These are phyloP conservation scores for Rhizopus sp. DNA, from an alignment of 371 early-diverging fungal species.

Conservation along the genomic window DNA sequence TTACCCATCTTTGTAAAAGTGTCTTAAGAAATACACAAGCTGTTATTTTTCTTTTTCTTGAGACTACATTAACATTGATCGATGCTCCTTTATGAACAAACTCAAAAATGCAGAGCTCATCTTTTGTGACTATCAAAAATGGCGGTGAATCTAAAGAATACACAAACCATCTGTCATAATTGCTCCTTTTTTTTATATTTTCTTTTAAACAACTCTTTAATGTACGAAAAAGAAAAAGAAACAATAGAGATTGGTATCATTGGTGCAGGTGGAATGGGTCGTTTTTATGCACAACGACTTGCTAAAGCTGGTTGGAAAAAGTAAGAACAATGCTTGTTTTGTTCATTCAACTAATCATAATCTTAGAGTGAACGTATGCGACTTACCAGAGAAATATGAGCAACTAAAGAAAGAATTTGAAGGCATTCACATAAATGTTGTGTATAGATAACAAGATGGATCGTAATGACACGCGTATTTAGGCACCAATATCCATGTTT, in stretches of 20 bases:
- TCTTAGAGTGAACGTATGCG: conserved; percentile 82
- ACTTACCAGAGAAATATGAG: conserved; percentile 75
- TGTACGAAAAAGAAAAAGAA: conserved; percentile 44
- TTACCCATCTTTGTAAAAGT: too few species aligned
- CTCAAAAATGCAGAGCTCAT: too few species aligned
- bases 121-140: too few species aligned
- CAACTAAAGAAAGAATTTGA: conserved; percentile 61
- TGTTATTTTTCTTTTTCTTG: too few species aligned
- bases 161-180: too few species aligned
- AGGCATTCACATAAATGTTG: conserved; percentile 31
- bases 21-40: too few species aligned
- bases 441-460: background rate
- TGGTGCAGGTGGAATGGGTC: conserved; percentile 94
- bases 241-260: conserved; percentile 75
- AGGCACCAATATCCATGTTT: conserved; percentile 67
- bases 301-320: conserved; percentile 78
- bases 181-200: too few species aligned
- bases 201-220: too few species aligned
- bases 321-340: conserved; percentile 30
- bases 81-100: too few species aligned
- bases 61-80: too few species aligned
- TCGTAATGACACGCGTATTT: background rate
- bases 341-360: background rate
- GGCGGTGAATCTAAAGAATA: too few species aligned
- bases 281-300: conserved; percentile 80